These are phyloP conservation scores for Sporobolomyces phaffii DNA, from an alignment of 768 basidiomycete species.

Conservation along the genomic window DNA sequence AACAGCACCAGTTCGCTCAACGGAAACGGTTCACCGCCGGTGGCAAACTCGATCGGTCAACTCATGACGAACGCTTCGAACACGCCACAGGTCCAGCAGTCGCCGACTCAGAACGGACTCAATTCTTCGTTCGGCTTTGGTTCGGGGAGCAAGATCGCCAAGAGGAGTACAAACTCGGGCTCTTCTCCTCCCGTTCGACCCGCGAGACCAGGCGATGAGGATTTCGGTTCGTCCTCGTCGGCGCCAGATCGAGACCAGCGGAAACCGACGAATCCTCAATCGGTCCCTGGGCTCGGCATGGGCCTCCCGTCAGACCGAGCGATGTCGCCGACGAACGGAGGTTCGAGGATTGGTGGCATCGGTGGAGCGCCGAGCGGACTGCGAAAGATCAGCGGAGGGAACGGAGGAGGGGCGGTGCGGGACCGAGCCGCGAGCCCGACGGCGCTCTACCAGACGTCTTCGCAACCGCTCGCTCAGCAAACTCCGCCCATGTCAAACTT, in stretches of 20 bases:
- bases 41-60: conserved; percentile 14
- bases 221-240: background rate
- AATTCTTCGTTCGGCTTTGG: background rate
- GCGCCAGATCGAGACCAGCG: background rate
- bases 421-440: conserved; percentile 12
- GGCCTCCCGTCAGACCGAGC: conserved; percentile 11
- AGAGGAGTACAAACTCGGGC: conserved; percentile 45
- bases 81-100: too few relatives aligned
- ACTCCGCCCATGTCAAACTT: conserved; percentile 5
- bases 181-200: conserved; percentile 7
- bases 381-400: background rate
- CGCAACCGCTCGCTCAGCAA: background rate
- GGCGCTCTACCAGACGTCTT: background rate
- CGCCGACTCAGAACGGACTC: background rate
- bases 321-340: conserved; percentile 7
- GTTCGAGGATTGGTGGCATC: background rate
- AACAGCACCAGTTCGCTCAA: background rate
- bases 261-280: conserved; percentile 11
- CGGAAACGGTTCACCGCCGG: background rate
- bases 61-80: background rate
- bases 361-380: background rate
- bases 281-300: background rate
- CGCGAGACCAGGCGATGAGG: conserved; percentile 9
- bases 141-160: conserved; percentile 33
- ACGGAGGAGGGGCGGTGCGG: background rate